phyloP scores from a whole-genome alignment of 352 stramenopile genomes.

The Pythium diclinum region DNA sequence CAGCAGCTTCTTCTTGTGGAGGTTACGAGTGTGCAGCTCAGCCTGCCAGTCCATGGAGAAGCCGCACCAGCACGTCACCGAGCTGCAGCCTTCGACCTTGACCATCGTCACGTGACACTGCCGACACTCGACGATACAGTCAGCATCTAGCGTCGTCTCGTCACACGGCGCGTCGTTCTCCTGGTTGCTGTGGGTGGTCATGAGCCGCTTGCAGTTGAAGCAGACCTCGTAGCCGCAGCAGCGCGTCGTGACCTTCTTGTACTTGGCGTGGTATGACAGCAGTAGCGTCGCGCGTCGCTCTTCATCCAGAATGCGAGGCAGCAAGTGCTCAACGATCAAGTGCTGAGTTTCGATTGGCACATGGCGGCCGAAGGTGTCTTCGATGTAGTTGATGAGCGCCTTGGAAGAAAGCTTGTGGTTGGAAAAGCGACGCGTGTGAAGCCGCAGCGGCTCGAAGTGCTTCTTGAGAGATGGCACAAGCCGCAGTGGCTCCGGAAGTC shows the following conservation, averaged over 20 bases:
- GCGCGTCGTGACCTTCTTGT: slow-evolving; percentile 22
- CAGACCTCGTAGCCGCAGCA: slow-evolving; percentile 19
- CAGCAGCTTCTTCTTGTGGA: slow-evolving; percentile 26
- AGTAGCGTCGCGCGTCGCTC: slow-evolving; percentile 26
- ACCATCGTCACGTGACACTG: slow-evolving; percentile 29
- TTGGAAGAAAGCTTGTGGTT: slow-evolving; percentile 15
- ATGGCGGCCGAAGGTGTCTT: slow-evolving; percentile 19
- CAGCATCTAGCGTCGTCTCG: neutral
- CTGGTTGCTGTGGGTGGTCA: neutral
- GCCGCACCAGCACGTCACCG: slow-evolving; percentile 25
- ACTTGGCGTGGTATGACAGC: slow-evolving; percentile 27
- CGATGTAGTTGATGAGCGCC: slow-evolving; percentile 15
- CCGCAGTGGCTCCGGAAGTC: neutral
- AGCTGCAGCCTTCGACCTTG: slow-evolving; percentile 30
- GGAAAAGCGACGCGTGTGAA: slow-evolving; percentile 10
- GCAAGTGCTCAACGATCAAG: slow-evolving; percentile 20
- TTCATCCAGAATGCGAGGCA: slow-evolving; percentile 18
- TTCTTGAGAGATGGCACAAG: slow-evolving; percentile 10
- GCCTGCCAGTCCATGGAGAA: slow-evolving; percentile 37
- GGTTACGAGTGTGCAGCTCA: slow-evolving; percentile 23
- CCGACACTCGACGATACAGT: slow-evolving; percentile 26
- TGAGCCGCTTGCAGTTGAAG: slow-evolving; percentile 30
- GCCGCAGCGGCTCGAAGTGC: slow-evolving; percentile 7
- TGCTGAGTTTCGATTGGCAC: slow-evolving; percentile 9
- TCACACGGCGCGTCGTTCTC: slow-evolving; percentile 10